These are phyloP conservation scores for Thalia dealbata DNA, from an alignment of 176 grass and related monocot genomes.

Conservation along the genomic window DNA sequence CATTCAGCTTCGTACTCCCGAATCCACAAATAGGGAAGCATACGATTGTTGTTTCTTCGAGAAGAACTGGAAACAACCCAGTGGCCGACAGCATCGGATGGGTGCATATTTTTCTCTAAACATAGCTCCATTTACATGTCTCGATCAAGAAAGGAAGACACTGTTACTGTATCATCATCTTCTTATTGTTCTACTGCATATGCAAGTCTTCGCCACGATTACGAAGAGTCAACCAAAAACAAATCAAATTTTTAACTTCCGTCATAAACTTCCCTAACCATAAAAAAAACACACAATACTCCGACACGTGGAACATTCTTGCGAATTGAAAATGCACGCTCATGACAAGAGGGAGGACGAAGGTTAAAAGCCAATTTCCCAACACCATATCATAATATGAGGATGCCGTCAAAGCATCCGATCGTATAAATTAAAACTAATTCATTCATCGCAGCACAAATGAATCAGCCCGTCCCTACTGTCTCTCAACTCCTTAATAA, in stretches of 20 bases:
- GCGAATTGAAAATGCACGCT: not conserved
- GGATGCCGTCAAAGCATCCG: not conserved
- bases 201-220: not conserved
- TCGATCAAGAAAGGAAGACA: too few species aligned
- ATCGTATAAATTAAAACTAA: not conserved
- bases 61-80: too few species aligned
- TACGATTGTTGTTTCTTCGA: too few species aligned
- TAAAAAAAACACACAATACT: not conserved
- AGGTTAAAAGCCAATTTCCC: not conserved
- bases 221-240: not conserved
- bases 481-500: not conserved
- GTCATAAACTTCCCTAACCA: not conserved
- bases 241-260: not conserved
- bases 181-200: not conserved
- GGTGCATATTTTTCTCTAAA: too few species aligned
- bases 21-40: too few species aligned
- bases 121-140: too few species aligned
- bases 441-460: not conserved
- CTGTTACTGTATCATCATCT: not conserved
- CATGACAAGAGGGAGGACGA: not conserved
- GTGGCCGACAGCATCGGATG: too few species aligned
- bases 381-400: not conserved
- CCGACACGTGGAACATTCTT: not conserved
- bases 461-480: not conserved
- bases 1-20: too few species aligned